These are phyloP conservation scores for Penicillium sp. DNA, from an alignment of 2,329 filamentous ascomycete species.

Conservation along the genomic window DNA sequence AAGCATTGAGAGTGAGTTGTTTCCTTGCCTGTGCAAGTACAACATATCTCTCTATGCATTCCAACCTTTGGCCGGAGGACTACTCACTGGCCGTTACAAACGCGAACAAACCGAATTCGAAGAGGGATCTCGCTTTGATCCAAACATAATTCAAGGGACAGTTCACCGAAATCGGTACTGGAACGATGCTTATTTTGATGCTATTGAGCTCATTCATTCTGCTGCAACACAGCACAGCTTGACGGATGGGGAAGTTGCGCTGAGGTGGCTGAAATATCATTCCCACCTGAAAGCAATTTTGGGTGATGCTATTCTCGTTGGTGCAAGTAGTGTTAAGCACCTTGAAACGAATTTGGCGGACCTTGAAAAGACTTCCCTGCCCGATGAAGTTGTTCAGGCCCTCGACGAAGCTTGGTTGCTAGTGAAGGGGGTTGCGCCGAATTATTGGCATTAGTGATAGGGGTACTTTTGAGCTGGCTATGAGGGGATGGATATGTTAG, in stretches of 20 bases:
- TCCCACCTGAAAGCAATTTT: slow-evolving; percentile 36
- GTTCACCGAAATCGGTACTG: slow-evolving; percentile 46
- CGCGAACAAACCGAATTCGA: slow-evolving; percentile 29
- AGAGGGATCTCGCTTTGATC: slow-evolving; percentile 33
- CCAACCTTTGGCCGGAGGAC: slow-evolving; percentile 52
- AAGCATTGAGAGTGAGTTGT: slow-evolving; percentile 46
- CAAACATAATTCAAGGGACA: slow-evolving; percentile 43
- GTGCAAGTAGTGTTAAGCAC: slow-evolving; percentile 42
- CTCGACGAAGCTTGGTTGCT: slow-evolving; percentile 44
- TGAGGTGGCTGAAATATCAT: slow-evolving; percentile 54
- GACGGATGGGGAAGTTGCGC: slow-evolving; percentile 47
- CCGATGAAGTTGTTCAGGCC: slow-evolving; percentile 44
- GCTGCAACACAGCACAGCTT: slow-evolving; percentile 46
- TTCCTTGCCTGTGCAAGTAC: slow-evolving; percentile 49
- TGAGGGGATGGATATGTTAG: no score
- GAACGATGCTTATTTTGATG: slow-evolving; percentile 49
- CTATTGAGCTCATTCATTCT: slow-evolving; percentile 45
- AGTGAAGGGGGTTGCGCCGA: slow-evolving; percentile 32
- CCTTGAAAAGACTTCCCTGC: slow-evolving; percentile 46
- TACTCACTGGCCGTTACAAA: slow-evolving; percentile 48
- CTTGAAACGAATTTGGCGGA: slow-evolving; percentile 44
- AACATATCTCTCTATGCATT: slow-evolving; percentile 48
- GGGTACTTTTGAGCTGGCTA: no score
- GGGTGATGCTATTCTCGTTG: slow-evolving; percentile 46
- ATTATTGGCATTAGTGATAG: slow-evolving; percentile 38